Evolutionary conservation across 139 green algal species (phyloP).

Genomic region (Coelastrella sp.): DNA sequence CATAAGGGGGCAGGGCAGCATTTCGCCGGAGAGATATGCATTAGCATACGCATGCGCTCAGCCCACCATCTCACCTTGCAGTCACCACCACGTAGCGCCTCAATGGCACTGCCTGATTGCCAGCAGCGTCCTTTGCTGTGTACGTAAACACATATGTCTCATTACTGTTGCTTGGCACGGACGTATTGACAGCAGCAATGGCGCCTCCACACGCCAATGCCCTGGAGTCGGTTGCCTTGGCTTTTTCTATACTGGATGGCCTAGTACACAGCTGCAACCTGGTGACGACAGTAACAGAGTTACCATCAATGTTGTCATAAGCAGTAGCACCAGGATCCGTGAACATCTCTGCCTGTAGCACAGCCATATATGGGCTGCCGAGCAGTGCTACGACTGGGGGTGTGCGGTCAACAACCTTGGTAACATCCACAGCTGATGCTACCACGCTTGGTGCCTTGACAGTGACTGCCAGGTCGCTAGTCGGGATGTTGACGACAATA

Average conservation of each 20-base stretch:
- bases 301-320: slow-evolving; percentile 52
- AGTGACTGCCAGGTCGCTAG: slow-evolving; percentile 8
- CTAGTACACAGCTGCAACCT: slow-evolving; percentile 39
- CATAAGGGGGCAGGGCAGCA: no score
- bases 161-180: not conserved
- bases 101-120: slow-evolving; percentile 38
- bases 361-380: not conserved
- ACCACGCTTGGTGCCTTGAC: not conserved
- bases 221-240: not conserved
- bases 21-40: no score
- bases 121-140: slow-evolving; percentile 34
- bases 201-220: not conserved
- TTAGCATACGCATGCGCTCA: no score
- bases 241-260: not conserved
- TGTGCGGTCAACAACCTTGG: slow-evolving; percentile 30
- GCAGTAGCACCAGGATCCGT: slow-evolving; percentile 33
- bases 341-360: slow-evolving; percentile 14
- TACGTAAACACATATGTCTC: slow-evolving; percentile 36
- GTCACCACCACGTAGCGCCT: slow-evolving; percentile 33
- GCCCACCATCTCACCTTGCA: not conserved
- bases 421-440: slow-evolving; percentile 11
- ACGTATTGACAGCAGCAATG: slow-evolving; percentile 23
- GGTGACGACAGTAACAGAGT: not conserved
- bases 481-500: slow-evolving; percentile 21
- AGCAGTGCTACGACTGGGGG: slow-evolving; percentile 33